These are phyloP conservation scores for Polyplosphaeria fusca DNA, from an alignment of 495 filamentous ascomycete genomes.

Conservation along the genomic window DNA sequence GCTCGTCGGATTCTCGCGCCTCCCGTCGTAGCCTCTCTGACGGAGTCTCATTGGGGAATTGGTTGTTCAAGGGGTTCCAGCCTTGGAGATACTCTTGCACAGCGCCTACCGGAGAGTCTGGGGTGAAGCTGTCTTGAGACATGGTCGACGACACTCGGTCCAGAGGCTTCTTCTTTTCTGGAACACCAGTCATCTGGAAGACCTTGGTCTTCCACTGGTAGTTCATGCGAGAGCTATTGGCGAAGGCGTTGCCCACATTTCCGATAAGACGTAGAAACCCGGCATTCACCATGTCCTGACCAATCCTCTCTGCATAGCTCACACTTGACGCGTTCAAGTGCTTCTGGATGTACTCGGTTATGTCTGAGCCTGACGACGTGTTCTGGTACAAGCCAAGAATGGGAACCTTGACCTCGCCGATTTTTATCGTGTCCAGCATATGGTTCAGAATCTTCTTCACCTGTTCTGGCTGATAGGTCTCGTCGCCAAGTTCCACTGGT, in stretches of 20 bases:
- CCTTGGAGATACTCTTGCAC: conserved; percentile 83
- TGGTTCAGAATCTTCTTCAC: conserved; percentile 85
- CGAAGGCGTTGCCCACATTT: conserved; percentile 91
- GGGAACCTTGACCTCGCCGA: conserved; percentile 88
- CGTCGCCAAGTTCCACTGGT: conserved; percentile 84
- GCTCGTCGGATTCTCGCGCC: conserved; percentile 84
- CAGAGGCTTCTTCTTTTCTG: conserved; percentile 74
- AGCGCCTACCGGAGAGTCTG: conserved; percentile 65
- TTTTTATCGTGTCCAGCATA: conserved; percentile 80
- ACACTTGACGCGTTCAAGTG: conserved; percentile 79
- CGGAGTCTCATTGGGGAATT: conserved; percentile 85
- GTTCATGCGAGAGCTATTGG: conserved; percentile 93
- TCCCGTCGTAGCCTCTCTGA: conserved; percentile 83
- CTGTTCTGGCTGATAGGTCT: conserved; percentile 75
- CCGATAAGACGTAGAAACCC: conserved; percentile 90
- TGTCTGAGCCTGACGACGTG: conserved; percentile 82
- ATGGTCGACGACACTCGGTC: conserved; percentile 66
- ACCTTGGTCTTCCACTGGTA: conserved; percentile 96
- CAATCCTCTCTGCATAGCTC: conserved; percentile 85
- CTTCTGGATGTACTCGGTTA: conserved; percentile 90
- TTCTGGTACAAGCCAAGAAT: conserved; percentile 95
- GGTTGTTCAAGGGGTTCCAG: conserved; percentile 90
- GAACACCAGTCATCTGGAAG: conserved; percentile 81
- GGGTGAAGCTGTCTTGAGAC: conserved; percentile 46
- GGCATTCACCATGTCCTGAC: conserved; percentile 82